These are phyloP conservation scores for Trichomonas vaginalis DNA, from an alignment of 208 protist genomes.

Conservation along the genomic window DNA sequence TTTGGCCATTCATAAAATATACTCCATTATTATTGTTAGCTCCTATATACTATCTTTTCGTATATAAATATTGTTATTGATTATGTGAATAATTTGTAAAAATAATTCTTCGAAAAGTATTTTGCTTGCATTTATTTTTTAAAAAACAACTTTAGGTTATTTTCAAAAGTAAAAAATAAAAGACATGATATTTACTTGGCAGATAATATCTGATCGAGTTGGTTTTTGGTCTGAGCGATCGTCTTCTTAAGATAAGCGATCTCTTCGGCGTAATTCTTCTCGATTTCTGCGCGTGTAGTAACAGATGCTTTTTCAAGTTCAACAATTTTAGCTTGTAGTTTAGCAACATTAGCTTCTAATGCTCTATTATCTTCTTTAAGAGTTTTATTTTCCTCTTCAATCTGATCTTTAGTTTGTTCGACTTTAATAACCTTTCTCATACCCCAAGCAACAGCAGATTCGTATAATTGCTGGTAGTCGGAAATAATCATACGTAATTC, in stretches of 20 bases:
- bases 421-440: conserved; percentile 86
- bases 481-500: conserved; percentile 72
- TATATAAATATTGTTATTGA: too few relatives aligned
- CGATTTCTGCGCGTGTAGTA: background rate
- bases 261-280: background rate
- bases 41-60: too few relatives aligned
- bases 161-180: too few relatives aligned
- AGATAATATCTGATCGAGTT: background rate
- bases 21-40: too few relatives aligned
- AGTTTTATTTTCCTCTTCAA: conserved; percentile 7
- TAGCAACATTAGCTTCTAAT: background rate
- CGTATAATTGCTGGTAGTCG: conserved; percentile 58
- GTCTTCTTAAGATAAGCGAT: background rate
- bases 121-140: too few relatives aligned
- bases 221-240: background rate
- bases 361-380: background rate
- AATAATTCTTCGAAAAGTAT: too few relatives aligned
- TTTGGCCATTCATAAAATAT: too few relatives aligned
- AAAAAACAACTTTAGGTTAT: too few relatives aligned
- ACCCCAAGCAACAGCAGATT: conserved; percentile 64
- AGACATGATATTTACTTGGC: background rate
- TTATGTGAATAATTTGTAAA: too few relatives aligned
- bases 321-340: background rate
- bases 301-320: background rate
- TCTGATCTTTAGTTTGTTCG: conserved; percentile 65